phyloP scores from a whole-genome alignment of 192 early-diverging fungal species.

The Diversispora eburnea region DNA sequence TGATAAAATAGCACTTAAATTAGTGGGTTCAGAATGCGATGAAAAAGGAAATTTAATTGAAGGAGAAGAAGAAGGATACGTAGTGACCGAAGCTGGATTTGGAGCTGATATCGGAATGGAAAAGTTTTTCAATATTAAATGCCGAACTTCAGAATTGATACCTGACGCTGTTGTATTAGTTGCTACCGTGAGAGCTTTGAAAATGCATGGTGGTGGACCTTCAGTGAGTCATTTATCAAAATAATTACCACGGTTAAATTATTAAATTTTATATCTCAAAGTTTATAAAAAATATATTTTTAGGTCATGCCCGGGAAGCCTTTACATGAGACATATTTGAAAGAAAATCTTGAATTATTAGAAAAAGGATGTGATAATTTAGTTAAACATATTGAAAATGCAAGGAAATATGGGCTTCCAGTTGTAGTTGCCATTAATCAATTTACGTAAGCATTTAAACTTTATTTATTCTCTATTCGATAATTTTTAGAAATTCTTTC shows the following conservation, averaged over 20 bases:
- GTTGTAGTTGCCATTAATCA: slow-evolving; percentile 92
- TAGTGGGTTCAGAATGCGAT: slow-evolving; percentile 70
- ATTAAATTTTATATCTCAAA: neutral
- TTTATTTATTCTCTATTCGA: no score
- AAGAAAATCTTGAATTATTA: slow-evolving; percentile 84
- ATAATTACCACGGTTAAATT: neutral
- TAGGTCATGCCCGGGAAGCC: slow-evolving; percentile 73
- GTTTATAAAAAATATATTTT: neutral
- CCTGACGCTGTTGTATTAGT: slow-evolving; percentile 93
- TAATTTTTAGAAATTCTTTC: no score
- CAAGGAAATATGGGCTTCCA: slow-evolving; percentile 79
- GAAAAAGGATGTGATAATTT: slow-evolving; percentile 83
- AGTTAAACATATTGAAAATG: slow-evolving; percentile 89
- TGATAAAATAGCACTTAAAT: slow-evolving; percentile 93
- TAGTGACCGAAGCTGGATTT: slow-evolving; percentile 98
- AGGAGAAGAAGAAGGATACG: slow-evolving; percentile 69
- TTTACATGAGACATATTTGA: slow-evolving; percentile 81
- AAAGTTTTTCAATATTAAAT: slow-evolving; percentile 99
- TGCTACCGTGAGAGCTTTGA: slow-evolving; percentile 89
- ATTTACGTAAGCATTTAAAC: slow-evolving; percentile 51
- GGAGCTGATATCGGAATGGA: slow-evolving; percentile 99
- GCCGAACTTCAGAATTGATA: slow-evolving; percentile 79
- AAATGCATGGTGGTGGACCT: slow-evolving; percentile 97
- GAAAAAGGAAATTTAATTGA: slow-evolving; percentile 54
- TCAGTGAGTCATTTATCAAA: slow-evolving; percentile 56